These are phyloP conservation scores for Fonsecaea monophora DNA, from an alignment of 2,329 filamentous ascomycete genomes.

Conservation along the genomic window DNA sequence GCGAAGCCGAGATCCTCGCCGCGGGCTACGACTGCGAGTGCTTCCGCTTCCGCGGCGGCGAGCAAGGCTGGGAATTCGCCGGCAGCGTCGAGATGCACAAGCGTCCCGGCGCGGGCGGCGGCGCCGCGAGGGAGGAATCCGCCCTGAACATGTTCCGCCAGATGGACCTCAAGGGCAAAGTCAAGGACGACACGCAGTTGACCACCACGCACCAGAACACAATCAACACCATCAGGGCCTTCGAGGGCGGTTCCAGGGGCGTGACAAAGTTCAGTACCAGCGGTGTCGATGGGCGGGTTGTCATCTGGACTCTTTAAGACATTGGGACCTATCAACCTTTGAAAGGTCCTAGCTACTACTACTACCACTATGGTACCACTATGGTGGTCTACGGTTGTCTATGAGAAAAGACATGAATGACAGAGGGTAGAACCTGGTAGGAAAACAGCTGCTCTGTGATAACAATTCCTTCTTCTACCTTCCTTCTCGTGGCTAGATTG, in stretches of 20 bases:
- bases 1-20: constrained; percentile 90
- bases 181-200: constrained; percentile 88
- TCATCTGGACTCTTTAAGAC: constrained; percentile 72
- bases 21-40: constrained; percentile 83
- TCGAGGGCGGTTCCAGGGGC: constrained; percentile 67
- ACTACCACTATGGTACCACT: no score
- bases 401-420: no score
- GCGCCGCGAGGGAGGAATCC: constrained; percentile 78
- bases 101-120: constrained; percentile 62
- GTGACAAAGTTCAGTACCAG: constrained; percentile 86
- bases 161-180: constrained; percentile 97
- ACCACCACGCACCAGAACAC: constrained; percentile 98
- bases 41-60: constrained; percentile 82
- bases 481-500: neutral
- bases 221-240: constrained; percentile 81
- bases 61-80: constrained; percentile 80
- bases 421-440: neutral
- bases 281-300: constrained; percentile 81
- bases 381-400: no score
- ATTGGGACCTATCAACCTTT: neutral
- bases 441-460: neutral
- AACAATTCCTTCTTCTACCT: neutral
- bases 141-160: constrained; percentile 98
- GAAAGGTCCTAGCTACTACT: neutral
- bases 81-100: constrained; percentile 81